Base-by-base conservation (phyloP, 2,329 filamentous ascomycete species). In the Fusarium nanum region DNA sequence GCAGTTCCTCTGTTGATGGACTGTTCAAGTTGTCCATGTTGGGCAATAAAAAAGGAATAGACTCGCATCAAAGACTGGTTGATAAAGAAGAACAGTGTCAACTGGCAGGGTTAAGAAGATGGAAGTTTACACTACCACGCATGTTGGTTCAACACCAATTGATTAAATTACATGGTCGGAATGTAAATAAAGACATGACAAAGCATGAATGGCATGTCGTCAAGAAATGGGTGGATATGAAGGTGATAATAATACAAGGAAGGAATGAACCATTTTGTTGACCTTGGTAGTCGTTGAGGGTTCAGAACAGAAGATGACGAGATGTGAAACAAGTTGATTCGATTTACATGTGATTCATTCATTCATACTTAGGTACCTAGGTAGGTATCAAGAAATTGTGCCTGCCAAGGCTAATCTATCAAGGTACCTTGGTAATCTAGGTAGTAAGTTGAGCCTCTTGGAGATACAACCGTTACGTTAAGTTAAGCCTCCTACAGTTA, bases 301-400 rank as follows among this genome's bases (percentile, higher is more conserved):
- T 42, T 60, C 42, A 56, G 46, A 54, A 48, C 55, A 46, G 30
- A 49, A 55, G 50, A 72, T 74, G 67, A 71, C 53, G 56, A 59
- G 44, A 64, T 56, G 54, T 67, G 68, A 68, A 68, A 70, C 70
- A 72, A n/a, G 34, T n/a, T 11, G 20, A 57, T 74, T 74, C 7
- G 20, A 57, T 74, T 74, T 72, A 49, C 72, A 74, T 74, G 72
- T 74, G 72, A 74, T 65, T 27, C 16, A 25, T 52, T 37, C 16
- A 34, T 34, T 34, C 32, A 34, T 18, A 18, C 32, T 18, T 34
- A 18, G 16, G 16, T 34, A 34, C 11, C 18, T n/a, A 61, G 50
- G 25, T 34, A 18, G 16, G 16, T 34, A 34, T n/a, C 18, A 37
- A 61, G 50, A 28, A 48, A 42, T 20, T 18, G 59, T 64, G 56